These are phyloP conservation scores for Rhododendron ovatum DNA, from an alignment of 148 eudicot genomes.

Conservation along the genomic window DNA sequence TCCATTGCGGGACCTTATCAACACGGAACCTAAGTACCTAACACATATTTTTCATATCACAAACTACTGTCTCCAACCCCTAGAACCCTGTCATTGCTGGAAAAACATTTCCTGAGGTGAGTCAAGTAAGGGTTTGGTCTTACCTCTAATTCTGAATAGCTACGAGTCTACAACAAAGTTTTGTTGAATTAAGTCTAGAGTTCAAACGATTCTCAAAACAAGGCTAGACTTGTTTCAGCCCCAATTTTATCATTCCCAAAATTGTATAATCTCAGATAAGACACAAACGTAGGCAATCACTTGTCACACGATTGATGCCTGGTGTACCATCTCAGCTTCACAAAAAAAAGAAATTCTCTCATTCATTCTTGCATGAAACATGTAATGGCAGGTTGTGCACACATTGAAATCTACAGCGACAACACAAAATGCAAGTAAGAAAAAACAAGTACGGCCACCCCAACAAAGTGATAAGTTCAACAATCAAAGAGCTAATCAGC, in stretches of 20 bases:
- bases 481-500: conserved; percentile 9
- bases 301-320: background rate
- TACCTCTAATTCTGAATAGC: background rate
- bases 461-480: conserved; percentile 2
- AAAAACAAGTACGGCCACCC: background rate
- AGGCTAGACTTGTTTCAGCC: background rate
- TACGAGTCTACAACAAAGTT: background rate
- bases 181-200: background rate
- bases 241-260: background rate
- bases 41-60: background rate
- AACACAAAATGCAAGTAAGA: background rate
- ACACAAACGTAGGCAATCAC: background rate
- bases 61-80: background rate
- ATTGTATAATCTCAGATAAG: background rate
- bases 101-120: background rate
- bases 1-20: background rate
- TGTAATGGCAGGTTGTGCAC: background rate
- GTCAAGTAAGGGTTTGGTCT: background rate
- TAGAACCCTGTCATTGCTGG: background rate
- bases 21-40: background rate
- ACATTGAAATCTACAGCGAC: background rate
- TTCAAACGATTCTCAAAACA: background rate
- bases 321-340: background rate
- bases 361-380: background rate
- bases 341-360: background rate